Evolutionary conservation across 169 alveolate species (phyloP).

Genomic region (Plasmodium vivax): DNA sequence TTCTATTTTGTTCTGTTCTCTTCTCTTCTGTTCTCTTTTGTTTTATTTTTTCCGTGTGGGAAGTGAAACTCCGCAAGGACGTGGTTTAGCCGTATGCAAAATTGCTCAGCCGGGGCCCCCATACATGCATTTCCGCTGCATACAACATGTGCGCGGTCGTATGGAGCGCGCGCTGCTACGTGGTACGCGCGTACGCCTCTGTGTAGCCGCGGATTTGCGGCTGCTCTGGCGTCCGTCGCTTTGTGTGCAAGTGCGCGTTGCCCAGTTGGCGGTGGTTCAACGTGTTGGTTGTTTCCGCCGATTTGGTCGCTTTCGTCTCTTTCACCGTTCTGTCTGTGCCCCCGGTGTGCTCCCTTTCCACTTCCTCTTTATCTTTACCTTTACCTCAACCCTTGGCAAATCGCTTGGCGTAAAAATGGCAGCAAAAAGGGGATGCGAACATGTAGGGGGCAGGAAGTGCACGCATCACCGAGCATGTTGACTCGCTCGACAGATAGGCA

Average conservation of each 20-base stretch:
- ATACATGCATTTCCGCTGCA: background rate
- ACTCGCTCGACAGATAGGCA: background rate
- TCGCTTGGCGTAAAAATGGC: background rate
- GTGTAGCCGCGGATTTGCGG: background rate
- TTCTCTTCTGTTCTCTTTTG: background rate
- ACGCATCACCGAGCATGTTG: background rate
- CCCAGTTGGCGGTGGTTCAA: background rate
- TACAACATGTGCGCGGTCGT: background rate
- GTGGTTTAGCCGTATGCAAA: background rate
- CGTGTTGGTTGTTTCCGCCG: background rate
- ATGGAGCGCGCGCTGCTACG: background rate
- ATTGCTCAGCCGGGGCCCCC: background rate
- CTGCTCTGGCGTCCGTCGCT: background rate
- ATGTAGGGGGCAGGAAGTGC: background rate
- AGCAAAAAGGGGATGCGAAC: background rate
- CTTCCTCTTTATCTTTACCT: background rate
- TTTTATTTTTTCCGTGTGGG: background rate
- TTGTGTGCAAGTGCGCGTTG: conserved; percentile 1
- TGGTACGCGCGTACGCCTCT: background rate
- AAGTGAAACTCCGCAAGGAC: background rate
- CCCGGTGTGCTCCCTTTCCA: background rate
- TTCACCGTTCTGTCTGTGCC: background rate
- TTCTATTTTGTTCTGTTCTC: too few species aligned
- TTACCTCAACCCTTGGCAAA: too few species aligned
- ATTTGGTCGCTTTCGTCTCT: background rate